Evolutionary conservation across 345 rosid species (phyloP).

Genomic region (Firmiana major): DNA sequence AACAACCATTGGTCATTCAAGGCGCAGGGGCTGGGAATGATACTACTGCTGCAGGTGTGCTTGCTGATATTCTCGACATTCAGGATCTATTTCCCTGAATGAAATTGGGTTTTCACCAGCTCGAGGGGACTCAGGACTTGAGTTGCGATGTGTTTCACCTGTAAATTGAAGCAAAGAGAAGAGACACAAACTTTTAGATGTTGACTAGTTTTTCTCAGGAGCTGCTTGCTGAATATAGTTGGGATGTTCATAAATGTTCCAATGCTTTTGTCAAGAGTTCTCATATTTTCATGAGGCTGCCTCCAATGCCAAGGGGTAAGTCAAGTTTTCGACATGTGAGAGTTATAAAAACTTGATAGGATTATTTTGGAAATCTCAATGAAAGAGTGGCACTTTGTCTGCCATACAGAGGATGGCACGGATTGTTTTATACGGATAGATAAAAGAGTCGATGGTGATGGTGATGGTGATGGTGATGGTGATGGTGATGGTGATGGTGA

Average conservation of each 20-base stretch:
- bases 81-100: constrained; percentile 69
- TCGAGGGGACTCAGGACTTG: neutral
- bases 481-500: too few relatives aligned
- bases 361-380: neutral
- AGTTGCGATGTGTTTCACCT: neutral
- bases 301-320: too few relatives aligned
- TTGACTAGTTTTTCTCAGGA: neutral
- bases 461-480: too few relatives aligned
- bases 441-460: neutral
- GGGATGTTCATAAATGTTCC: too few relatives aligned
- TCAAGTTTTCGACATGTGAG: neutral
- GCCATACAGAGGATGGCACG: neutral
- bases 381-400: neutral
- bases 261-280: too few relatives aligned
- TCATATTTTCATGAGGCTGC: neutral
- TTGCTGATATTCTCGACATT: constrained; percentile 81
- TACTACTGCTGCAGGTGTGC: constrained; percentile 91
- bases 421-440: neutral
- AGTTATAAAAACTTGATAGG: neutral
- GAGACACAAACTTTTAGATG: neutral
- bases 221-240: neutral
- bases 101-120: neutral
- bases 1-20: constrained; percentile 86
- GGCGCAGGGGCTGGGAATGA: constrained; percentile 98
- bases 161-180: neutral